A percentile compares a stretch with the other conserved stretches of the same genome.
Evolutionary conservation across 495 filamentous ascomycete species (phyloP).

Genomic region (Podospora sp.): DNA sequence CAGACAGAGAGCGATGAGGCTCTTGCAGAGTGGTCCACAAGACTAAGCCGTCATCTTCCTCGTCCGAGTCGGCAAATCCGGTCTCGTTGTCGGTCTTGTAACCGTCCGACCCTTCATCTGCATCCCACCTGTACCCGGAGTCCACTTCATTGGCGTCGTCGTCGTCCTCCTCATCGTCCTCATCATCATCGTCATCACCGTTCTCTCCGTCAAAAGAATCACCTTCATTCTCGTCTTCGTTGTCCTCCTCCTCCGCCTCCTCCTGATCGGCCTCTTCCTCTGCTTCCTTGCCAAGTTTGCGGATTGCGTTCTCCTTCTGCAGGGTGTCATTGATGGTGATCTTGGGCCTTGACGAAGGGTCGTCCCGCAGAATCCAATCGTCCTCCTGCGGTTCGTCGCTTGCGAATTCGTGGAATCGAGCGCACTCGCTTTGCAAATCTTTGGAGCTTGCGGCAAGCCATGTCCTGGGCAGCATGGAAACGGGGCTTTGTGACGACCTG

Average conservation of each 20-base stretch:
- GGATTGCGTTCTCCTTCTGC: conserved; percentile 84
- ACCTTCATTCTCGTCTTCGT: conserved; percentile 52
- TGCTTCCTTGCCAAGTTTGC: conserved; percentile 84
- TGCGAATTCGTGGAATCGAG: conserved; percentile 91
- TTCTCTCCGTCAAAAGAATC: conserved; percentile 38
- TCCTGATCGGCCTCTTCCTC: conserved; percentile 59
- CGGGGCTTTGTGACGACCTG: conserved; percentile 39
- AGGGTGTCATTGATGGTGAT: conserved; percentile 89
- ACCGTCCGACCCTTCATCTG: conserved; percentile 67
- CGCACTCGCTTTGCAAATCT: conserved; percentile 66
- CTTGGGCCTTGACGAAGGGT: conserved; percentile 60
- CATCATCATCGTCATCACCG: conserved; percentile 47
- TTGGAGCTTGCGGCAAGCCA: conserved; percentile 53
- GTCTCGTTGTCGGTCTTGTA: conserved; percentile 96
- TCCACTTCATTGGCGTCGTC: conserved; percentile 41
- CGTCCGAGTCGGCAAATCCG: conserved; percentile 88
- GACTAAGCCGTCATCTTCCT: conserved; percentile 78
- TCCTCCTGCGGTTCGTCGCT: conserved; percentile 78
- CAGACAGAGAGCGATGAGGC: conserved; percentile 47
- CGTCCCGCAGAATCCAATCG: conserved; percentile 76
- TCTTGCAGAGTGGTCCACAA: conserved; percentile 74
- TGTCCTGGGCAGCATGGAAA: conserved; percentile 38
- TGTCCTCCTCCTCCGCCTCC: conserved; percentile 49
- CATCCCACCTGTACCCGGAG: conserved; percentile 63
- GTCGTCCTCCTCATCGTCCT: conserved; percentile 25